These are phyloP conservation scores for Neonothopanus nambi DNA, from an alignment of 1,284 basidiomycete species.

Conservation along the genomic window DNA sequence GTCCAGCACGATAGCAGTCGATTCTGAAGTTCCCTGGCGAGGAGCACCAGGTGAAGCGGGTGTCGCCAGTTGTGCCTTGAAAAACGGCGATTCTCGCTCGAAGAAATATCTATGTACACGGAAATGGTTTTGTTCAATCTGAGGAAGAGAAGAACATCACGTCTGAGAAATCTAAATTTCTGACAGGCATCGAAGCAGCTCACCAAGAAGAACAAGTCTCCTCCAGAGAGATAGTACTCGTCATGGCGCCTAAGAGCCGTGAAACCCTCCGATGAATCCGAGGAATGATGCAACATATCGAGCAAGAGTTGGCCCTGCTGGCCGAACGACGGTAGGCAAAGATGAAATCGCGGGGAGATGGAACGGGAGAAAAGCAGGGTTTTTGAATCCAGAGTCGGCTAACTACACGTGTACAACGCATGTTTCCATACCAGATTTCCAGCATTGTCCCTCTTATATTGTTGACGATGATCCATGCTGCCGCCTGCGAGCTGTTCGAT, in stretches of 20 bases:
- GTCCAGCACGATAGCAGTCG: conserved; percentile 51
- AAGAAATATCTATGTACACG: conserved; percentile 66
- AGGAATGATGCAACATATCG: conserved; percentile 22
- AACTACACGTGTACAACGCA: conserved; percentile 18
- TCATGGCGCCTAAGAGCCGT: conserved; percentile 39
- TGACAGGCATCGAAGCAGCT: conserved; percentile 22
- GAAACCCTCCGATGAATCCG: conserved; percentile 24
- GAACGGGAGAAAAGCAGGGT: conserved; percentile 19
- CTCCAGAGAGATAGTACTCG: conserved; percentile 52
- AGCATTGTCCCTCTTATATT: too few species aligned
- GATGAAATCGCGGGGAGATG: conserved; percentile 20
- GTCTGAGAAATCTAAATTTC: not conserved
- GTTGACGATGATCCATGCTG: too few species aligned
- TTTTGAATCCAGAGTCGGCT: conserved; percentile 16
- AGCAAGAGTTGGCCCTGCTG: conserved; percentile 26
- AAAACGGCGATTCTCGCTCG: conserved; percentile 58
- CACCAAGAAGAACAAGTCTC: conserved; percentile 49
- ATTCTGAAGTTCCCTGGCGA: conserved; percentile 44
- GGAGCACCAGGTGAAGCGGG: conserved; percentile 47
- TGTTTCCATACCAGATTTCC: not conserved
- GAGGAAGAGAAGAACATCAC: conserved; percentile 15
- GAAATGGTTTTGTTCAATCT: conserved; percentile 53
- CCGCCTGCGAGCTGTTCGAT: conserved; percentile 12
- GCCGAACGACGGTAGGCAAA: conserved; percentile 23
- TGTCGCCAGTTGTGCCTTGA: conserved; percentile 44